These are phyloP conservation scores for Berberis thunbergii DNA, from an alignment of 164 flowering plant species.

Conservation along the genomic window DNA sequence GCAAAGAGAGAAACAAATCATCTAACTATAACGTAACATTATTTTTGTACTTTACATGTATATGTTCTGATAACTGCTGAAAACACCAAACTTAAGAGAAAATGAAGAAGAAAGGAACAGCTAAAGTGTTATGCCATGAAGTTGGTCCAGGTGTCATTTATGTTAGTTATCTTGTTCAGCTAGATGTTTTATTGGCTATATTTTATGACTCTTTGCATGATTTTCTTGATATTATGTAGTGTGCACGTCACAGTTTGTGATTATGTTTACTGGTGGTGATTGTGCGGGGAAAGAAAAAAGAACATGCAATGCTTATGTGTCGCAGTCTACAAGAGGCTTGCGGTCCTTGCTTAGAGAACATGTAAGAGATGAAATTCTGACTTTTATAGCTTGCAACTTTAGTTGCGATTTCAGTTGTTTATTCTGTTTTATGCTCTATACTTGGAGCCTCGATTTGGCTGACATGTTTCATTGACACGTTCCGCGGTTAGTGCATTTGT, in stretches of 20 bases:
- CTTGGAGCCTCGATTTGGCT: background rate
- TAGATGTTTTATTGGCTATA: background rate
- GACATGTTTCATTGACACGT: background rate
- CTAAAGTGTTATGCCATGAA: too few species aligned
- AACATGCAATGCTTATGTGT: slow-evolving; percentile 64
- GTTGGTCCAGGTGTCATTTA: background rate
- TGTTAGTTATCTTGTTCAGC: background rate
- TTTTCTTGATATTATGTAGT: slow-evolving; percentile 32
- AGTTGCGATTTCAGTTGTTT: background rate
- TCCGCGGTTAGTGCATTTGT: too few species aligned
- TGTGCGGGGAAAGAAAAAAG: slow-evolving; percentile 26
- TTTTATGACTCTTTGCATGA: background rate
- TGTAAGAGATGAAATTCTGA: slow-evolving; percentile 36
- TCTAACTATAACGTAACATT: too few species aligned
- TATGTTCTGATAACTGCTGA: too few species aligned
- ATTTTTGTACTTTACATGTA: too few species aligned
- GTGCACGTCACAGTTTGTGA: slow-evolving; percentile 78
- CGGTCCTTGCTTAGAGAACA: slow-evolving; percentile 72
- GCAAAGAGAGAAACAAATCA: too few species aligned
- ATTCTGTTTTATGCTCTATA: background rate
- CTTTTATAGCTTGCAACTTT: background rate
- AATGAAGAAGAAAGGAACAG: too few species aligned
- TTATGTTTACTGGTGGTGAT: slow-evolving; percentile 53
- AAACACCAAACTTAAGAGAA: too few species aligned
- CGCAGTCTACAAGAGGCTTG: slow-evolving; percentile 81